These are phyloP conservation scores for Diaporthe citri DNA, from an alignment of 2,329 filamentous ascomycete genomes.

Conservation along the genomic window DNA sequence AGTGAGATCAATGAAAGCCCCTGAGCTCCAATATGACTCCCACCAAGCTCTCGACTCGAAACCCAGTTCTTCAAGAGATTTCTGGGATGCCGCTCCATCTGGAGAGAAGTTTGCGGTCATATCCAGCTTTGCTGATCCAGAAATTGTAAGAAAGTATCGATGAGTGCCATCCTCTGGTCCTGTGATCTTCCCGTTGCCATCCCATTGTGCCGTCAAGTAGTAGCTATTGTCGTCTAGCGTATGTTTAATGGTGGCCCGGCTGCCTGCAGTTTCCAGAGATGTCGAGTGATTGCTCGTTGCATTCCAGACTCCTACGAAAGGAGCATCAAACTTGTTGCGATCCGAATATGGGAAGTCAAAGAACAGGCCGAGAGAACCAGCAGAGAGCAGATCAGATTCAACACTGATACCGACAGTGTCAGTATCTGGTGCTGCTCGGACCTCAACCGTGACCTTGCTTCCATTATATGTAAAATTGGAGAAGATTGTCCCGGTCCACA, in stretches of 20 bases:
- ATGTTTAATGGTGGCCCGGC: slow-evolving; percentile 56
- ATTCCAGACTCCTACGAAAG: slow-evolving; percentile 66
- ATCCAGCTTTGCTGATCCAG: slow-evolving; percentile 45
- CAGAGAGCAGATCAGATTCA: slow-evolving; percentile 55
- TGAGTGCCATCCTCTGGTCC: slow-evolving; percentile 54
- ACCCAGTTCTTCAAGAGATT: slow-evolving; percentile 46
- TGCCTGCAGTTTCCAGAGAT: slow-evolving; percentile 45
- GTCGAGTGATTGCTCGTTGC: slow-evolving; percentile 60
- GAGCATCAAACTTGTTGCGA: slow-evolving; percentile 65
- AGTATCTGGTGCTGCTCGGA: slow-evolving; percentile 57
- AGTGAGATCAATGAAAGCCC: slow-evolving; percentile 65
- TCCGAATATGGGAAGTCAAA: slow-evolving; percentile 66
- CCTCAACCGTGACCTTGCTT: slow-evolving; percentile 51
- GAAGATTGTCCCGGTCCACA: slow-evolving; percentile 60
- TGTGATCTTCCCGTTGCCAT: slow-evolving; percentile 49
- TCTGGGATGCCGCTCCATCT: slow-evolving; percentile 41
- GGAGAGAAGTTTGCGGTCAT: slow-evolving; percentile 52
- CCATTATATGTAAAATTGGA: slow-evolving; percentile 60
- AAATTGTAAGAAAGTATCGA: slow-evolving; percentile 55
- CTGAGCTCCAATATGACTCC: slow-evolving; percentile 62
- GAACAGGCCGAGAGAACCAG: slow-evolving; percentile 58
- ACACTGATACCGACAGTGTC: slow-evolving; percentile 60
- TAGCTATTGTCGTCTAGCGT: slow-evolving; percentile 58
- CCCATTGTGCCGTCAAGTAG: slow-evolving; percentile 55
- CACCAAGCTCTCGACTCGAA: slow-evolving; percentile 57